Conservation (phyloP, 148 eudicot genomes). For the Simmondsia chinensis region DNA sequence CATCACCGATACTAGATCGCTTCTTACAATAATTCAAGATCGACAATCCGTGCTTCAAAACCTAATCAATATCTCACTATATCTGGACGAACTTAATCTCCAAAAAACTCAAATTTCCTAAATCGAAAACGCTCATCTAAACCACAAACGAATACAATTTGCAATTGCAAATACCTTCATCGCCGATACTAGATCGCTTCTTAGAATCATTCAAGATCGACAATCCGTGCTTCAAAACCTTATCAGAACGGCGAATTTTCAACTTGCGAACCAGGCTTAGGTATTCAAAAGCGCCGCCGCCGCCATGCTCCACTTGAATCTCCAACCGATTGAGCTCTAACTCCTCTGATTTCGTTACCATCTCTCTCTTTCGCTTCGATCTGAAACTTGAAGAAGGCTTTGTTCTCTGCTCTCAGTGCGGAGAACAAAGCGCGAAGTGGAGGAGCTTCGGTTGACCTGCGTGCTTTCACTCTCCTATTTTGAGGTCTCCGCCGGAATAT, state of each 20-base stretch:
- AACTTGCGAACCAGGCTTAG: slow-evolving; percentile 69
- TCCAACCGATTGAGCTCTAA: slow-evolving; percentile 54
- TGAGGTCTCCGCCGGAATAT: no score
- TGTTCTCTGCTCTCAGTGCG: no score
- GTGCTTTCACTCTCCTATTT: no score
- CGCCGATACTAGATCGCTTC: slow-evolving; percentile 68
- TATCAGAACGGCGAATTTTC: slow-evolving; percentile 74
- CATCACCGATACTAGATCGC: slow-evolving; percentile 73
- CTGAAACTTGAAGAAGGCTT: no score
- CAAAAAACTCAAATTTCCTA: no score
- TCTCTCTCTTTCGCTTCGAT: slow-evolving; percentile 1
- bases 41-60: slow-evolving; percentile 61
- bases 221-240: slow-evolving; percentile 68
- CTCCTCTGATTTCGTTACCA: slow-evolving; percentile 81
- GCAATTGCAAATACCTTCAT: slow-evolving; percentile 42
- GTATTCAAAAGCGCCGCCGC: slow-evolving; percentile 90
- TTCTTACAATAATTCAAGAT: slow-evolving; percentile 60
- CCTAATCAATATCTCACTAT: no score
- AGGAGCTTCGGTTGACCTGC: no score
- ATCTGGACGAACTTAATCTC: no score
- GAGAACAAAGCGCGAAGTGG: no score
- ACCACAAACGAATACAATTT: background rate
- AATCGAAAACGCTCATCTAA: no score
- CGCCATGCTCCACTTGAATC: slow-evolving; percentile 79
- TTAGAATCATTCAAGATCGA: slow-evolving; percentile 58